A percentile compares a stretch with the other conserved stretches of the same genome.
Evolutionary conservation across 441 rosid species (phyloP).

Genomic region (Hura crepitans): DNA sequence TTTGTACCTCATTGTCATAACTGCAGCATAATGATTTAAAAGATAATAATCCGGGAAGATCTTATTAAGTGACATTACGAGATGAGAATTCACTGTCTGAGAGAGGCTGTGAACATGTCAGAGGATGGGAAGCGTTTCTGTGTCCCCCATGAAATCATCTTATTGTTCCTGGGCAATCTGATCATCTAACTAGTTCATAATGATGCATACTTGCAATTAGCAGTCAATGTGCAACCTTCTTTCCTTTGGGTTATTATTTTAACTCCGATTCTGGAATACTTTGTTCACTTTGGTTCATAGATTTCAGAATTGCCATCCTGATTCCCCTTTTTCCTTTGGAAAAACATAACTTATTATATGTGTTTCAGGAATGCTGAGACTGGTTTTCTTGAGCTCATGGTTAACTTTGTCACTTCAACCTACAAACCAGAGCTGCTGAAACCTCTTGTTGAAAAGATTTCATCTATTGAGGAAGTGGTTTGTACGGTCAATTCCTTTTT

Average conservation of each 20-base stretch:
- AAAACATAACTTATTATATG: conserved; percentile 19
- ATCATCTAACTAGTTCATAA: not conserved
- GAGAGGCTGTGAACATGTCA: no score
- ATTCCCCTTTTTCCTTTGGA: not conserved
- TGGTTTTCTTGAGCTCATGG: conserved; percentile 76
- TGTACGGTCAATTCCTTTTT: conserved; percentile 30
- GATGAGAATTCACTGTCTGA: not conserved
- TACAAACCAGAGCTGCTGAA: conserved; percentile 79
- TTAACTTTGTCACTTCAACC: conserved; percentile 85
- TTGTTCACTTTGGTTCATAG: not conserved
- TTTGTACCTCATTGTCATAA: not conserved
- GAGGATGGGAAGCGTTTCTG: no score
- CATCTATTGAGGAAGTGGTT: conserved; percentile 84
- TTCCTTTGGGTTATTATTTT: not conserved
- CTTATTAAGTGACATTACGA: not conserved
- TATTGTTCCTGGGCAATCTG: not conserved
- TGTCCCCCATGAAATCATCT: not conserved
- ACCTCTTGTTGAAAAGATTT: conserved; percentile 67
- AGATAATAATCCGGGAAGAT: not conserved
- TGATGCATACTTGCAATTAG: not conserved
- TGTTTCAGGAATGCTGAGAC: conserved; percentile 58
- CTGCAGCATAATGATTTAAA: not conserved
- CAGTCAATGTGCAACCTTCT: conserved; percentile 5
- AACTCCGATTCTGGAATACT: conserved; percentile 1
- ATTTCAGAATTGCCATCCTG: not conserved